phyloP scores from a whole-genome alignment of 371 early-diverging fungal genomes.

The Rhizopus arrhizus region DNA sequence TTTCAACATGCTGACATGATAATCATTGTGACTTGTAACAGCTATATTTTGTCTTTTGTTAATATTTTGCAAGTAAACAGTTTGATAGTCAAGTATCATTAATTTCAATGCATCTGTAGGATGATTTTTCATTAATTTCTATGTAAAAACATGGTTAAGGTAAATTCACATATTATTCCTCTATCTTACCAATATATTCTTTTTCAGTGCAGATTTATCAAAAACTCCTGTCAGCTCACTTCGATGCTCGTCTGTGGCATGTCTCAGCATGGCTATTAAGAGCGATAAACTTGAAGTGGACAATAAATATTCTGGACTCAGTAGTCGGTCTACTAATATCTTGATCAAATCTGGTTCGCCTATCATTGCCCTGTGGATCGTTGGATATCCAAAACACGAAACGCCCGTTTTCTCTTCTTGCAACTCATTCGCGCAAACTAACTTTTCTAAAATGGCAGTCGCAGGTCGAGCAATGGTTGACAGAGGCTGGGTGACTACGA shows the following conservation, averaged over 20 bases:
- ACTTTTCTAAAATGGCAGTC: conserved; percentile 67
- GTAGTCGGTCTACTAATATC: conserved; percentile 62
- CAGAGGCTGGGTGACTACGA: conserved; percentile 65
- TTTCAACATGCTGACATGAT: conserved; percentile 55
- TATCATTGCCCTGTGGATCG: conserved; percentile 55
- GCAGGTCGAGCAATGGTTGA: conserved; percentile 77
- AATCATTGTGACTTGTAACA: conserved; percentile 55
- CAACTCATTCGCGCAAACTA: conserved; percentile 55
- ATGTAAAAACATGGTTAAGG: not conserved
- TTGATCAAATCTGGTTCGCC: conserved; percentile 57
- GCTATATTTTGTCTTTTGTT: conserved; percentile 51
- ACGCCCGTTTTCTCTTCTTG: conserved; percentile 10
- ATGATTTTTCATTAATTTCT: conserved; percentile 61
- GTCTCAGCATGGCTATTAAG: conserved; percentile 63
- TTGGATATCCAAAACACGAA: conserved; percentile 27
- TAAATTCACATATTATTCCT: not conserved
- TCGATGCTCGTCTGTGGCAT: conserved; percentile 61
- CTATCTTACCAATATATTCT: conserved; percentile 49
- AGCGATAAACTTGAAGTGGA: conserved; percentile 67
- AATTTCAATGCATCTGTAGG: conserved; percentile 65
- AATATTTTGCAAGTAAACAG: conserved; percentile 61
- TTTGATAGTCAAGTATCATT: conserved; percentile 70
- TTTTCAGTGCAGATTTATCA: conserved; percentile 49
- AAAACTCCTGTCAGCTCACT: conserved; percentile 51
- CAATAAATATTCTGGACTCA: conserved; percentile 67